Base-by-base conservation (phyloP, 2,329 filamentous ascomycete species). In the Aureobasidium sp. region DNA sequence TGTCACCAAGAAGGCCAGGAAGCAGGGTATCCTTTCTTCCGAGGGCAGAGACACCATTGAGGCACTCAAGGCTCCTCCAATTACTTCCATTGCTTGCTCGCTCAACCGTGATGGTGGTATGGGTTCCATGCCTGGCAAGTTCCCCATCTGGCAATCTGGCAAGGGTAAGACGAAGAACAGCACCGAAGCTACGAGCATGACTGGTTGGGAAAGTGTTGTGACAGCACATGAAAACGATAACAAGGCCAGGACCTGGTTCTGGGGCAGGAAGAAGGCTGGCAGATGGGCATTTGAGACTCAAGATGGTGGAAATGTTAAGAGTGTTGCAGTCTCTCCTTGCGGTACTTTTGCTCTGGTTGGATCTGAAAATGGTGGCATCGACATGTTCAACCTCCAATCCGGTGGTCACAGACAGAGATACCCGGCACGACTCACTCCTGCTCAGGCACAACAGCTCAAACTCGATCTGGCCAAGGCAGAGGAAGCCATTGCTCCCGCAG, bases 311-410 rank as follows among this genome's bases (percentile, higher is more conserved):
- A 84, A 91, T 69, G 93, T 96, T 39, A 83, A 78, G 66, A 93
- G 89, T 59, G 91, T 99, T 22, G 84, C 91, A 12, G 88, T 99
- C 64, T 96, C 90, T 60, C 84, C 90, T 1, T 99, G 94, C 70
- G 94, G 94, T 62, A 97, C 90, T 1, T 99, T 99, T 78, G 92
- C 92, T 2, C 77, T 97, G 5, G 82, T 99, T 25, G 94, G 94
- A 1, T 97, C 93, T 0, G 85, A 85, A 34, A 86, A 83, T 41
- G 94, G 94, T 45, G 84, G 86, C 37, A 87, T 99, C 62, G 91
- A 97, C 73, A 93, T 96, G 88, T 97, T 89, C 82, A 99, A 99
- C 72, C 79, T 99, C 63, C 94, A 99, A 73, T 97, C 94, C 48
- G 94, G 94, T 48, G 80, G 87, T 22, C 90, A 95, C 74, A 87